Evolutionary conservation across 148 eudicot species (phyloP).

Genomic region (Gaultheria prostrata): DNA sequence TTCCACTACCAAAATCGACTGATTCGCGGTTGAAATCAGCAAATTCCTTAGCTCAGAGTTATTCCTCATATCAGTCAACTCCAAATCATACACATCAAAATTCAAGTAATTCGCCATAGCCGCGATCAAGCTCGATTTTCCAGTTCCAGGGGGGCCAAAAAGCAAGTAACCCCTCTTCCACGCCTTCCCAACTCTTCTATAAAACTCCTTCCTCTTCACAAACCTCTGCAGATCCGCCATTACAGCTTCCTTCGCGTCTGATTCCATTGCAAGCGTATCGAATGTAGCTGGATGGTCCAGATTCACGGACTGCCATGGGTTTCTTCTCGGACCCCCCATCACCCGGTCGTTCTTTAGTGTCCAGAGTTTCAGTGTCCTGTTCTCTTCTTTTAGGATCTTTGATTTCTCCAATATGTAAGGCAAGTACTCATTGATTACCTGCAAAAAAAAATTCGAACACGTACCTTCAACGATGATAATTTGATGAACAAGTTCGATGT

Average conservation of each 20-base stretch:
- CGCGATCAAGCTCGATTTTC: constrained; percentile 30
- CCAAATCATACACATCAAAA: constrained; percentile 29
- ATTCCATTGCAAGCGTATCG: constrained; percentile 27
- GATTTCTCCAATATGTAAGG: constrained; percentile 20
- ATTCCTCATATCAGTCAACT: constrained; percentile 17
- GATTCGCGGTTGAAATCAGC: constrained; percentile 26
- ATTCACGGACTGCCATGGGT: constrained; percentile 23
- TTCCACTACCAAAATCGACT: constrained; percentile 35
- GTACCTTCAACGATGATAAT: background rate
- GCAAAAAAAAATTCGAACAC: background rate
- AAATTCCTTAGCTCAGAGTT: constrained; percentile 27
- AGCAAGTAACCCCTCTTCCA: constrained; percentile 33
- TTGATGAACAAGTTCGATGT: no score
- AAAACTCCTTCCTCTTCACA: constrained; percentile 27
- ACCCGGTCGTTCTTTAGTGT: background rate
- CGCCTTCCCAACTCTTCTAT: constrained; percentile 29
- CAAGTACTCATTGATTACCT: constrained; percentile 14
- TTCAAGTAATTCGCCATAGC: constrained; percentile 33
- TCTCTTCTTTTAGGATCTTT: constrained; percentile 7
- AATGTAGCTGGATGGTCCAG: constrained; percentile 30
- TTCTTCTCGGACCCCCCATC: background rate
- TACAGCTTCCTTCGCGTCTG: background rate
- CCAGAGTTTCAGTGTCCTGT: constrained; percentile 22
- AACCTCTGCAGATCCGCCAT: constrained; percentile 27
- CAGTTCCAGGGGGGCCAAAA: constrained; percentile 30